Conservation (phyloP, 2,329 filamentous ascomycete genomes). For the Aspergillus aculeatinus region DNA sequence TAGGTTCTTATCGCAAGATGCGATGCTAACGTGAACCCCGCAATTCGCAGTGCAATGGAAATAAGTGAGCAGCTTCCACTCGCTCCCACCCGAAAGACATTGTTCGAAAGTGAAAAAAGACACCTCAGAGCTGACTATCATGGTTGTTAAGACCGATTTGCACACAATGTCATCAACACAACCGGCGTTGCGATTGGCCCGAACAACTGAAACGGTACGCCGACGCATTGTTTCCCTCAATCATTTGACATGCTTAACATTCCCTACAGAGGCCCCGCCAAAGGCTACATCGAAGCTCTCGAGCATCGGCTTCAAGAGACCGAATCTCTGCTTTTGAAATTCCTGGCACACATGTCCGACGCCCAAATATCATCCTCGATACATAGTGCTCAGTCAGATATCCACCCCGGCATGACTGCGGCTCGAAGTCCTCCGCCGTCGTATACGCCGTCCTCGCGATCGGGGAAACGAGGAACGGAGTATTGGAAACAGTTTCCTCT, state of each 20-base stretch:
- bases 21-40: constrained; percentile 1
- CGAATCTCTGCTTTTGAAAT: constrained; percentile 40
- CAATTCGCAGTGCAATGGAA: constrained; percentile 38
- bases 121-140: neutral
- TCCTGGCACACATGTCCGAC: constrained; percentile 36
- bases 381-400: neutral
- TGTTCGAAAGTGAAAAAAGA: neutral
- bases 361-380: constrained; percentile 31
- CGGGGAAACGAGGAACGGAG: constrained; percentile 35
- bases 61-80: constrained; percentile 31
- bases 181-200: constrained; percentile 39
- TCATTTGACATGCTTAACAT: neutral
- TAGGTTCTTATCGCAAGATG: neutral
- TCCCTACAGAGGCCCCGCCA: constrained; percentile 43
- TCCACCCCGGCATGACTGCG: neutral
- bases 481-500: constrained; percentile 42
- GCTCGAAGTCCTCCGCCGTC: neutral
- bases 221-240: neutral
- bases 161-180: constrained; percentile 35
- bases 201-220: constrained; percentile 39
- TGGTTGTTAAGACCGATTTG: constrained; percentile 33
- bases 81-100: constrained; percentile 3
- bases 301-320: constrained; percentile 46
- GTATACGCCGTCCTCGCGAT: constrained; percentile 22
- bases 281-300: constrained; percentile 48